These are phyloP conservation scores for Ogataea trehaloabstinens DNA, from an alignment of 805 yeast species.

Conservation along the genomic window DNA sequence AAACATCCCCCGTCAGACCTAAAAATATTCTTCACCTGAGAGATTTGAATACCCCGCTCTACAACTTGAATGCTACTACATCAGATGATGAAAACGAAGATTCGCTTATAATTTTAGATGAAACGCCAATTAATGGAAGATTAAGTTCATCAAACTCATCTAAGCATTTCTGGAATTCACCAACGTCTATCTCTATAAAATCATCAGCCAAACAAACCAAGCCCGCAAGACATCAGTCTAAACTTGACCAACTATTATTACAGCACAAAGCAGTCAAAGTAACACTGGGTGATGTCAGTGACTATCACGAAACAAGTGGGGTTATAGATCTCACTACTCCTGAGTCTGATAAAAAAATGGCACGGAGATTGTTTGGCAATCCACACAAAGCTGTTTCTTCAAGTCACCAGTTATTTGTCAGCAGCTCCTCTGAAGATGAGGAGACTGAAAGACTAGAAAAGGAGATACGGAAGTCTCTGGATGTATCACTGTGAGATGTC, in stretches of 20 bases:
- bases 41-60: slow-evolving; percentile 1
- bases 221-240: neutral
- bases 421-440: slow-evolving; percentile 9
- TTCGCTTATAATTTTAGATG: slow-evolving; percentile 1
- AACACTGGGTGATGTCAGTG: neutral
- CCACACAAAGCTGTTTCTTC: neutral
- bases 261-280: neutral
- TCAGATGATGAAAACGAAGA: neutral
- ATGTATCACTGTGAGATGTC: neutral
- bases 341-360: slow-evolving; percentile 1
- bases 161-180: neutral
- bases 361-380: neutral
- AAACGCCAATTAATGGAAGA: neutral
- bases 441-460: slow-evolving; percentile 11
- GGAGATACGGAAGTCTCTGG: slow-evolving; percentile 6
- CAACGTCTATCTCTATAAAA: neutral
- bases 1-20: neutral
- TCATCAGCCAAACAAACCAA: neutral
- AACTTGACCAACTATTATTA: slow-evolving; percentile 2
- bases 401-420: slow-evolving; percentile 1
- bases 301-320: neutral
- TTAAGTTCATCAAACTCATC: neutral
- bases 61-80: neutral
- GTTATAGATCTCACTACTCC: slow-evolving; percentile 1
- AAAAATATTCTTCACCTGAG: neutral